Evolutionary conservation across 2,329 filamentous ascomycete species (phyloP).

Genomic region (Aspergillus flavus): DNA sequence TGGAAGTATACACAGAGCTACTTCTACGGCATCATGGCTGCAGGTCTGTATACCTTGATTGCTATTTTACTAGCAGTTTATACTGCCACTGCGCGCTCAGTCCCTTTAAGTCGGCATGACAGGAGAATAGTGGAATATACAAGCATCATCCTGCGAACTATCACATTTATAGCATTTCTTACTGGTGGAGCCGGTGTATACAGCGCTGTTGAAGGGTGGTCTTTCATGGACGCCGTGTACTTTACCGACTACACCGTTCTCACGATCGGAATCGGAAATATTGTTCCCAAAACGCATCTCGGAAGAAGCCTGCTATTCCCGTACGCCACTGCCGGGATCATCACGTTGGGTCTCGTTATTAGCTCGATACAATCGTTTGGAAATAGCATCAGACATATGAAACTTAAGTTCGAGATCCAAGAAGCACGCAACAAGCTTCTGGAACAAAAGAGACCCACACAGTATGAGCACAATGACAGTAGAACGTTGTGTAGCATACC

Average conservation of each 20-base stretch:
- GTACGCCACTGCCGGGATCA: background rate
- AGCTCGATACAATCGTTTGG: background rate
- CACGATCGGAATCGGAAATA: background rate
- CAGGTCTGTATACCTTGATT: background rate
- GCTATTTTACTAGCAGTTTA: background rate
- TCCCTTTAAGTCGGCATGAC: background rate
- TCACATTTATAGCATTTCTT: background rate
- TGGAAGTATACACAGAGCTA: background rate
- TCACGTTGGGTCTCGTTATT: background rate
- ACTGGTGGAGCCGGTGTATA: background rate
- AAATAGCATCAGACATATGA: background rate
- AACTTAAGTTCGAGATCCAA: background rate
- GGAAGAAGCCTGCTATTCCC: background rate
- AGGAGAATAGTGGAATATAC: background rate
- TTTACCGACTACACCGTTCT: background rate
- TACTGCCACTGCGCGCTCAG: background rate
- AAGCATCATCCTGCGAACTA: background rate
- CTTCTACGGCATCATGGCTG: background rate
- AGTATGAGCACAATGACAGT: background rate
- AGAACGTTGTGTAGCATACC: background rate
- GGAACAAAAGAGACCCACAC: background rate
- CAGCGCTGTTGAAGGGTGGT: background rate
- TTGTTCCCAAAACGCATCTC: background rate
- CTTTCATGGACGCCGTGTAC: background rate
- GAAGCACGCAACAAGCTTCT: background rate